Evolutionary conservation across 805 yeast species (phyloP), one percentile per base, ranked within the genome.

Genomic region (Lachancea meyersii): DNA sequence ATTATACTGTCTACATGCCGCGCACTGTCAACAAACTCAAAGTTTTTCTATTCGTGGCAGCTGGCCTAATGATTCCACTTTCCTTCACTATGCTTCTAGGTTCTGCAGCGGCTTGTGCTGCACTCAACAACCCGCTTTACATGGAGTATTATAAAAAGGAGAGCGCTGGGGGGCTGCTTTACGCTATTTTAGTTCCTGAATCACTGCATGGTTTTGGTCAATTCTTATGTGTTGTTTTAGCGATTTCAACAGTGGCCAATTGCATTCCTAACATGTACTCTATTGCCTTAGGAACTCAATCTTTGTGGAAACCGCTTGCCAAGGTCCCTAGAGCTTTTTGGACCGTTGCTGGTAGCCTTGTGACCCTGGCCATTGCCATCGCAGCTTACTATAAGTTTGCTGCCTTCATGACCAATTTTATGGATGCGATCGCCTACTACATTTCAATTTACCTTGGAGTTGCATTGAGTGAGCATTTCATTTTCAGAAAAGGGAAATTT

Each of bases 211-310:
- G 87, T 8, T 86, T 89, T 54, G 96, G 96, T 49, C 81, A 86
- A 64, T 87, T 89, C 73, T 80, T 88, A 65, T 77, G 89, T 67
- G 96, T 89, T 24, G 22, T 89, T 16, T 70, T 89, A 49, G 86
- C 95, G n/a, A 67, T 89, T 51, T 86, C 96, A 24, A 86, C 95
- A 23, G 82, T 89, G 44, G 81, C 96, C 51, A 87, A 86, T 73
- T 88, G 87, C 70, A 79, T 88, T 64, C 96, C 96, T 65, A 88
- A 87, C 71, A 80, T 87, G 83, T 89, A 89, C 72, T 86, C 97
- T 19, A 77, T 87, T 55, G 89, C 87, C 31, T 72, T 89, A 58
- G 80, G 88, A 51, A 87, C 88, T 27, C 97, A 89, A 69, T 78
- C 93, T 33, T 68, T 84, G 55, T 84, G 91, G 84, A 76, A 83